phyloP scores from a whole-genome alignment of 768 basidiomycete genomes.

The Hygrocybe punicea region DNA sequence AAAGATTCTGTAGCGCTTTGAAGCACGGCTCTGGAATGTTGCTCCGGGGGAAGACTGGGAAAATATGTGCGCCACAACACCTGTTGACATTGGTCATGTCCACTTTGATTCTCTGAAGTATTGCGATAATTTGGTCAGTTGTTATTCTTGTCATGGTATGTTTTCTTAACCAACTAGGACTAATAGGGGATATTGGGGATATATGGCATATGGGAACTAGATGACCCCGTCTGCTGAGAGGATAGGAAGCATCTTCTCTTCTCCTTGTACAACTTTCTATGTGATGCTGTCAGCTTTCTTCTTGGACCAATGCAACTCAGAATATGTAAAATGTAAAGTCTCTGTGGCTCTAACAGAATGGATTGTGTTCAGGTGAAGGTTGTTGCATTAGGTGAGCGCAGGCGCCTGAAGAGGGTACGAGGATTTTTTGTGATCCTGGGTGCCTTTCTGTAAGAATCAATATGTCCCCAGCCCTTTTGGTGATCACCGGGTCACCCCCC shows the following conservation, averaged over 20 bases:
- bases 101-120: not conserved
- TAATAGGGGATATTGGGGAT: not conserved
- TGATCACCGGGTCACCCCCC: too few species aligned
- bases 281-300: too few species aligned
- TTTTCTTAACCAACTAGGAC: not conserved
- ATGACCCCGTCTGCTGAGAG: too few species aligned
- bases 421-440: too few species aligned
- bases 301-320: too few species aligned
- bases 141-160: not conserved
- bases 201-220: not conserved
- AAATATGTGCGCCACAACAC: not conserved
- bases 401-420: constrained; percentile 64
- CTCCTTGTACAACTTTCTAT: too few species aligned
- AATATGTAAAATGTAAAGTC: too few species aligned
- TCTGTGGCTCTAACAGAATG: too few species aligned
- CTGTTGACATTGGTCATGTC: not conserved
- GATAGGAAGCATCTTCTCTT: too few species aligned
- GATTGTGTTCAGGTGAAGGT: too few species aligned
- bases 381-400: constrained; percentile 51
- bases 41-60: not conserved
- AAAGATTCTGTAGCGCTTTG: not conserved
- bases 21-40: not conserved
- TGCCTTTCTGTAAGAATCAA: too few species aligned
- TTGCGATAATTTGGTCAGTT: not conserved
- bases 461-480: too few species aligned